Evolutionary conservation across 2,329 filamentous ascomycete species (phyloP).

Genomic region (Penicillium sp.): DNA sequence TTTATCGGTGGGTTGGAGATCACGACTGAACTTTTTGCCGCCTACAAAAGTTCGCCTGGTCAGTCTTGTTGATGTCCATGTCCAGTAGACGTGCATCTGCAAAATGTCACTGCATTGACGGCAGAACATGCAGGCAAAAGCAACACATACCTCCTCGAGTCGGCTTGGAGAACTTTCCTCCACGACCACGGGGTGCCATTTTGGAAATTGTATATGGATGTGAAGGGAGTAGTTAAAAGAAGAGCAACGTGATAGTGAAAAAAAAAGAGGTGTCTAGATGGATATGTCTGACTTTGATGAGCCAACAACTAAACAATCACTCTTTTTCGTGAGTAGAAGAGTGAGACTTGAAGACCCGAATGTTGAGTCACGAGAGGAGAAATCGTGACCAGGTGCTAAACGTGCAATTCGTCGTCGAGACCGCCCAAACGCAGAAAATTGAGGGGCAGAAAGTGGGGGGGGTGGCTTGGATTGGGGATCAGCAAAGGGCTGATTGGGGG

Average conservation of each 20-base stretch:
- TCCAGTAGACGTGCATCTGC: constrained; percentile 21
- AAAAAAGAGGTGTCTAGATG: not conserved
- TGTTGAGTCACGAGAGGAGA: too few relatives aligned
- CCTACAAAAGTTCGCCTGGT: constrained; percentile 46
- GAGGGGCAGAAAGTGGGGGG: not conserved
- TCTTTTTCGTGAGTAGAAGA: too few relatives aligned
- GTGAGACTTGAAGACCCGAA: too few relatives aligned
- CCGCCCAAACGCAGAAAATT: not conserved
- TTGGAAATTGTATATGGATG: constrained; percentile 5
- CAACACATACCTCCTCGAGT: constrained; percentile 69
- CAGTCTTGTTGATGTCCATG: constrained; percentile 1
- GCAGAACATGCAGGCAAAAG: too few relatives aligned
- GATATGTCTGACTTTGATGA: too few relatives aligned
- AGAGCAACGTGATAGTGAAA: not conserved
- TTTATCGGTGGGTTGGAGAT: constrained; percentile 79
- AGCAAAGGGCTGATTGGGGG: too few relatives aligned
- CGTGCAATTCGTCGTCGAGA: too few relatives aligned
- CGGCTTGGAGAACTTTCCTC: constrained; percentile 91
- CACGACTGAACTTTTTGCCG: constrained; percentile 90
- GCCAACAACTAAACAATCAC: too few relatives aligned
- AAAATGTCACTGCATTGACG: too few relatives aligned
- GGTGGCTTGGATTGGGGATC: too few relatives aligned
- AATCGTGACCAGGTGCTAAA: too few relatives aligned
- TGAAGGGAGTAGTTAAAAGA: not conserved
- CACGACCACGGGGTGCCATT: constrained; percentile 61